phyloP scores from a whole-genome alignment of 129 eudicot genomes.

The Centaurea solstitialis region DNA sequence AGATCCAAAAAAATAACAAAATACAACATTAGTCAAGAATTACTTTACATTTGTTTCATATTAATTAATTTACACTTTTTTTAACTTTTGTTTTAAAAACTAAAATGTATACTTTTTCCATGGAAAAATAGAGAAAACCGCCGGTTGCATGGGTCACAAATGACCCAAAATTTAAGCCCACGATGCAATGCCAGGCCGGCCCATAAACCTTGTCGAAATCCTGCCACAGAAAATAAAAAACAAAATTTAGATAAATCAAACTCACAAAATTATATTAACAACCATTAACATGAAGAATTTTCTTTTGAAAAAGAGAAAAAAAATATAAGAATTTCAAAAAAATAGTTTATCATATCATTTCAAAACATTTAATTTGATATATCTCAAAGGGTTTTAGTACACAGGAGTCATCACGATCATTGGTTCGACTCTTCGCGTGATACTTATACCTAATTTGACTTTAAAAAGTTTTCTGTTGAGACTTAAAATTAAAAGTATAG shows the following conservation, averaged over 20 bases:
- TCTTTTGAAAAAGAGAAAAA: background rate
- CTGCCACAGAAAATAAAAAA: constrained; percentile 44
- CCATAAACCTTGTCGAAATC: constrained; percentile 92
- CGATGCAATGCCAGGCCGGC: constrained; percentile 97
- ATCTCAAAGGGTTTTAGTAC: background rate
- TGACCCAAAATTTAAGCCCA: constrained; percentile 90
- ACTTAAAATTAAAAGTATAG: too few species aligned
- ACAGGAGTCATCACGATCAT: background rate
- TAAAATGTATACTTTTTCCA: constrained; percentile 75
- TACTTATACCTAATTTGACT: background rate
- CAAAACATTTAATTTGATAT: too few species aligned
- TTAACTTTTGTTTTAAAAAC: constrained; percentile 80
- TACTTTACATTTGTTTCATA: background rate
- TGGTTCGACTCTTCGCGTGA: background rate
- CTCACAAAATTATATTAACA: background rate
- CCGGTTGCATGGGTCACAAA: constrained; percentile 89
- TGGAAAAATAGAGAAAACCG: constrained; percentile 77
- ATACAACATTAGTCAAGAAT: background rate
- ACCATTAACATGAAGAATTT: background rate
- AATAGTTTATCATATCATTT: too few species aligned
- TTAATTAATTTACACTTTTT: constrained; percentile 31
- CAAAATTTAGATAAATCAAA: background rate
- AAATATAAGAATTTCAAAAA: too few species aligned
- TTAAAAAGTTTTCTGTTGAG: too few species aligned
- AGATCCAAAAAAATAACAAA: background rate